These are phyloP conservation scores for Alternaria arbusti DNA, from an alignment of 2,329 filamentous ascomycete species.

Conservation along the genomic window DNA sequence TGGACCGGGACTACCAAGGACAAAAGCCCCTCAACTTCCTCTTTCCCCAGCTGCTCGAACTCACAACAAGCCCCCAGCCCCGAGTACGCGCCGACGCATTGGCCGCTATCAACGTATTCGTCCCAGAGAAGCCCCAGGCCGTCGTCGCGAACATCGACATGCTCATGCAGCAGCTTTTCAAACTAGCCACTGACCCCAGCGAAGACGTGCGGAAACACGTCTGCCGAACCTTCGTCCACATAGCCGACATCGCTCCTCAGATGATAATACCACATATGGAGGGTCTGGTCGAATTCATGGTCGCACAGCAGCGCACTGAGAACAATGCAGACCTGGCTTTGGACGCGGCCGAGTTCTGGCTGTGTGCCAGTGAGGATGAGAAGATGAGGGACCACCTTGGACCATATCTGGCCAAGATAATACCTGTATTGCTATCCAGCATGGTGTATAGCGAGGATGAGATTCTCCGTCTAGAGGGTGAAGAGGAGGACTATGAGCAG, in stretches of 20 bases:
- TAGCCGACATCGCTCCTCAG: conserved; percentile 88
- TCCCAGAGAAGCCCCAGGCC: conserved; percentile 81
- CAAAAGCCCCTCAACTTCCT: conserved; percentile 87
- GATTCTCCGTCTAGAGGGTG: conserved; percentile 81
- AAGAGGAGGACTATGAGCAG: conserved; percentile 81
- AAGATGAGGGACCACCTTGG: conserved; percentile 76
- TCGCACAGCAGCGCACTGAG: conserved; percentile 80
- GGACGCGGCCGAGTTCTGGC: conserved; percentile 97
- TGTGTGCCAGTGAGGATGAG: conserved; percentile 88
- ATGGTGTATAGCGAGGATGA: conserved; percentile 98
- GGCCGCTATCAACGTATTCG: conserved; percentile 88
- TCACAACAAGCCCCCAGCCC: conserved; percentile 76
- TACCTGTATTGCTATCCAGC: conserved; percentile 87
- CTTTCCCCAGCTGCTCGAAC: conserved; percentile 87
- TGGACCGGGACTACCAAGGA: conserved; percentile 87
- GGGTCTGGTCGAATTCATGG: conserved; percentile 90
- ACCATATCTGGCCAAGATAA: conserved; percentile 81
- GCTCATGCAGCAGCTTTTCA: conserved; percentile 82
- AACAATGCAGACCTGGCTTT: conserved; percentile 89
- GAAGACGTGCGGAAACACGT: conserved; percentile 89
- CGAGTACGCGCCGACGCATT: conserved; percentile 83
- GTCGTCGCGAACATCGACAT: conserved; percentile 81
- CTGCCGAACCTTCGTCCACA: conserved; percentile 88
- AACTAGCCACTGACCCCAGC: conserved; percentile 76
- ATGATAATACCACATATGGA: conserved; percentile 88